Base-by-base conservation (phyloP, 139 green algal species). In the Ulvella scutata region DNA sequence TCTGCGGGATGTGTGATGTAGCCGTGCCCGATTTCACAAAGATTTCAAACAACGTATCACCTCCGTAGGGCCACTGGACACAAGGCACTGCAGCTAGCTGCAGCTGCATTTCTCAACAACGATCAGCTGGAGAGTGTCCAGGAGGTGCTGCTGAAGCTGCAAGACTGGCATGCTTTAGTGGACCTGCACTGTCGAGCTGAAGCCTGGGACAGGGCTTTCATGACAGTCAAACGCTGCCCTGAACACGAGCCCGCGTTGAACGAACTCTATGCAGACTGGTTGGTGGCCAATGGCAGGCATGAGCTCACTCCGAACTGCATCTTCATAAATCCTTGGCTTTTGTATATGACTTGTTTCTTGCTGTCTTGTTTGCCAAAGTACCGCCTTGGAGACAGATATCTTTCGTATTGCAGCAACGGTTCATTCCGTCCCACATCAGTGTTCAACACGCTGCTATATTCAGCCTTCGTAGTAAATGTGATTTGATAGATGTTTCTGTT, bases 131-230 rank as follows among this genome's bases (percentile, higher is more conserved):
- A 81, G 31, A 85, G 79, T 59, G 88, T 88, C 67, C 90, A 90
- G 75, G 89, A 91, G 74, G 80, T 76, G n/a, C 82, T 90, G 76
- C 74, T 88, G 38, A 91, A 90, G 80, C 43, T 91, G 33, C 73
- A 74, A 17, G 78, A 82, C 26, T 43, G 60, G 38, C 20, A 60
- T 3, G 76, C 76, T n/a, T 37, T 82, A 40, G 34, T 81, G 28
- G 10, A 74, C 51, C 59, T 85, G 67, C 62, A 75, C 61, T 61
- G 82, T 28, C 38, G 81, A 36, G 21, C 61, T 9, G 26, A 77
- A 26, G 31, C 77, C 35, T 85, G 81, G 81, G 78, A 85, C 26
- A 43, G 80, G 3, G 81, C 81, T 4, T 79, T 85, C 51, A 44
- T 43, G 10, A 40, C 82, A 0, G 40, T 78, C 4, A 76, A 79